Evolutionary conservation across 2,329 filamentous ascomycete genomes (phyloP).

Genomic region (Colletotrichum shisoi): DNA sequence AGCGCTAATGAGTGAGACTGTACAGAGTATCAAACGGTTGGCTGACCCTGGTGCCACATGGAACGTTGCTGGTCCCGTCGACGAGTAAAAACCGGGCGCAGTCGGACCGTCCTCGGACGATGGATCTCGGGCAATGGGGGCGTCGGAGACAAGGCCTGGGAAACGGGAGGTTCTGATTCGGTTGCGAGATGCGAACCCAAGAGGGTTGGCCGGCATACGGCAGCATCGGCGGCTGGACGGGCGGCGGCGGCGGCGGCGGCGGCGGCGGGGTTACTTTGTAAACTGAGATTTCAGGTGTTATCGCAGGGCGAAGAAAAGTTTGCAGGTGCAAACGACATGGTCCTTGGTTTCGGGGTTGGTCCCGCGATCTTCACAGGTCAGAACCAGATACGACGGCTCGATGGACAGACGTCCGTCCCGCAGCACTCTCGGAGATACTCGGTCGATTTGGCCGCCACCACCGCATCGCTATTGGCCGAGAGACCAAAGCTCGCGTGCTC

Average conservation of each 20-base stretch:
- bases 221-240: slow-evolving; percentile 23
- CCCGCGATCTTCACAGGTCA: background rate
- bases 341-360: background rate
- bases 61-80: slow-evolving; percentile 9
- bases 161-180: slow-evolving; percentile 13
- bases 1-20: slow-evolving; percentile 15
- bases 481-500: no score
- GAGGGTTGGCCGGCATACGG: slow-evolving; percentile 30
- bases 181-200: slow-evolving; percentile 7
- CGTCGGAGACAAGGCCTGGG: background rate
- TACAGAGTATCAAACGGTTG: slow-evolving; percentile 17
- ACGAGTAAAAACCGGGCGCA: slow-evolving; percentile 13
- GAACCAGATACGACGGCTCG: slow-evolving; percentile 3
- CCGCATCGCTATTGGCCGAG: background rate
- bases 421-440: background rate
- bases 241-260: background rate
- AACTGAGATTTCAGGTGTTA: background rate
- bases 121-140: slow-evolving; percentile 7
- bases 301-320: background rate
- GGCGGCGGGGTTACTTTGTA: slow-evolving; percentile 10
- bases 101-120: slow-evolving; percentile 1
- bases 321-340: slow-evolving; percentile 8
- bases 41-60: slow-evolving; percentile 5
- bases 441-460: slow-evolving; percentile 1
- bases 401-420: background rate